A percentile compares a stretch with the other conserved stretches of the same genome.
These are phyloP conservation scores for Septoria petroselini DNA, from an alignment of 2,329 filamentous ascomycete species.

Conservation along the genomic window DNA sequence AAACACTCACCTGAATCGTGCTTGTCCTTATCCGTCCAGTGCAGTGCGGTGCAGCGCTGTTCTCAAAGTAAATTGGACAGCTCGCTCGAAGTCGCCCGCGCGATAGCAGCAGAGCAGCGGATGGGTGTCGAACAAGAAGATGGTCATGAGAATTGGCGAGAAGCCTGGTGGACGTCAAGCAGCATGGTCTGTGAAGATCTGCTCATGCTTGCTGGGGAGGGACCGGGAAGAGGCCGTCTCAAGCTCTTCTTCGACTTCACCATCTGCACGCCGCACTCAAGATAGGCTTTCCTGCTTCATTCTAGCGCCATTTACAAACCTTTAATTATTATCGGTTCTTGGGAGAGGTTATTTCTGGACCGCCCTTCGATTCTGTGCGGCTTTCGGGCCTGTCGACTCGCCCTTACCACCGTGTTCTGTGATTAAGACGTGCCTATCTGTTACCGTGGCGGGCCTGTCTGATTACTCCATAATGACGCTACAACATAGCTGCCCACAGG, in stretches of 20 bases:
- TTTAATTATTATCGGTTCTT: not conserved
- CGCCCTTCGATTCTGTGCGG: not conserved
- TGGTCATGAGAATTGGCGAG: too few species aligned
- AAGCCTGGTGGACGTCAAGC: not conserved
- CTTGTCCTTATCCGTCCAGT: conserved; percentile 16
- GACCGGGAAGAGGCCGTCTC: not conserved
- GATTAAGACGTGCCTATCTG: too few species aligned
- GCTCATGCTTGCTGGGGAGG: not conserved
- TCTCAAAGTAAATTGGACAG: conserved; percentile 47
- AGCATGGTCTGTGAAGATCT: not conserved
- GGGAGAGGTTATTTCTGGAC: too few species aligned
- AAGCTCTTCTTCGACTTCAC: not conserved
- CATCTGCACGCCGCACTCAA: not conserved
- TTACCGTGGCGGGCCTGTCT: too few species aligned
- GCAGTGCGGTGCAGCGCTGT: too few species aligned
- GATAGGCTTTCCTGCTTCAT: not conserved
- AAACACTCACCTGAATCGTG: conserved; percentile 4
- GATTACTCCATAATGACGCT: conserved; percentile 7
- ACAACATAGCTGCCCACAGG: not conserved
- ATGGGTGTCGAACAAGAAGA: too few species aligned
- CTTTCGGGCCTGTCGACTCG: too few species aligned
- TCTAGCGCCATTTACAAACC: not conserved
- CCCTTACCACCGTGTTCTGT: too few species aligned
- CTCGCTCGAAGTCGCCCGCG: conserved; percentile 11
- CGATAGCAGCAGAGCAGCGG: not conserved